phyloP scores from a whole-genome alignment of 2,329 filamentous ascomycete genomes.

The Purpureocillium takamizusanense region DNA sequence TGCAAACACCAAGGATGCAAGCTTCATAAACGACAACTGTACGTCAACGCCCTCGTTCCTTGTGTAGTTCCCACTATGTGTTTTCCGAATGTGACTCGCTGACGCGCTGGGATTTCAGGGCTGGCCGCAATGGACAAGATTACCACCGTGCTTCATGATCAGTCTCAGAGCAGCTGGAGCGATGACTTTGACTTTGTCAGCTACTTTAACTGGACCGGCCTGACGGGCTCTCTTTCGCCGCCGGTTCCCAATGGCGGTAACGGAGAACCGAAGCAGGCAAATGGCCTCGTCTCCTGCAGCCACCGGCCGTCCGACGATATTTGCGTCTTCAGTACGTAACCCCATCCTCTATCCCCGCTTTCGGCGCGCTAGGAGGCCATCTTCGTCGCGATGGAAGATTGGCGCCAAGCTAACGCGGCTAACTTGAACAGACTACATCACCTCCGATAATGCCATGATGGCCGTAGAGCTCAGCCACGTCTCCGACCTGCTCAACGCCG shows the following conservation, averaged over 20 bases:
- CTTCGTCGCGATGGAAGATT: too few species aligned
- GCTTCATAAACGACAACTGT: conserved; percentile 45
- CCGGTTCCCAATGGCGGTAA: conserved; percentile 57
- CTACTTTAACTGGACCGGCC: conserved; percentile 20
- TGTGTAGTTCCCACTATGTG: too few species aligned
- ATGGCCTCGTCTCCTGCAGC: conserved; percentile 68
- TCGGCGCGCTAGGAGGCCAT: too few species aligned
- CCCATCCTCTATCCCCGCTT: too few species aligned
- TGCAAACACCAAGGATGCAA: conserved; percentile 56
- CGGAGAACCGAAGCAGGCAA: conserved; percentile 69
- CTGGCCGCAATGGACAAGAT: conserved; percentile 39
- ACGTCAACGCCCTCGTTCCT: not conserved
- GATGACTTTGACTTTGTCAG: conserved; percentile 15
- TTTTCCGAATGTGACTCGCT: not conserved
- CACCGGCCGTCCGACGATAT: conserved; percentile 81
- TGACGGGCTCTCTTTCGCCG: conserved; percentile 12
- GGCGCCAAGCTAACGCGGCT: too few species aligned
- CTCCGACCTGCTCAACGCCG: conserved; percentile 54
- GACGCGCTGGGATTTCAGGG: conserved; percentile 38
- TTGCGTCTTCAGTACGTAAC: conserved; percentile 48
- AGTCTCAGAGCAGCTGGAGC: conserved; percentile 16
- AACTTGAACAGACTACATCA: conserved; percentile 34
- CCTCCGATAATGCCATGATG: conserved; percentile 26
- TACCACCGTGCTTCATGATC: conserved; percentile 14
- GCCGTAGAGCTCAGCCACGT: conserved; percentile 45